Percentiles rank a stretch among this genome's conserved stretches.
phyloP scores from a whole-genome alignment of 2,329 filamentous ascomycete species.

The Fusarium chuoi region DNA sequence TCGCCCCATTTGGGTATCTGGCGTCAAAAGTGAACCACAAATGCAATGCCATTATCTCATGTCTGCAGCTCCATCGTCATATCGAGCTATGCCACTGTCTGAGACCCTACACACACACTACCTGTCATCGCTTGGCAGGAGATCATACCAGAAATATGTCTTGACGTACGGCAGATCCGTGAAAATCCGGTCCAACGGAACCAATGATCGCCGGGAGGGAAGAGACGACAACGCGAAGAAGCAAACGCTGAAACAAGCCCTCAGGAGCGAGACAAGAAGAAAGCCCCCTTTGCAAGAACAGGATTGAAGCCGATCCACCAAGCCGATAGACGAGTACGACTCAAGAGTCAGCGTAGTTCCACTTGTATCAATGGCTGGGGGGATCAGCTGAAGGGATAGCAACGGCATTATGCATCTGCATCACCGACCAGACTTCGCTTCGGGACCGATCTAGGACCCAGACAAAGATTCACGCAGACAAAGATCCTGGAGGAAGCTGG shows the following conservation, averaged over 20 bases:
- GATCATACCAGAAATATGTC: slow-evolving; percentile 5
- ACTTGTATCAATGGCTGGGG: slow-evolving; percentile 3
- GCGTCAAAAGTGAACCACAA: not conserved
- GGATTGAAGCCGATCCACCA: slow-evolving; percentile 27
- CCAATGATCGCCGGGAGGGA: slow-evolving; percentile 32
- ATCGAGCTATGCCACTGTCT: slow-evolving; percentile 3
- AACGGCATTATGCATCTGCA: slow-evolving; percentile 24
- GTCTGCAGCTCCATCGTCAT: slow-evolving; percentile 15
- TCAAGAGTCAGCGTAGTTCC: slow-evolving; percentile 19
- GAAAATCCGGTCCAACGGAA: slow-evolving; percentile 9
- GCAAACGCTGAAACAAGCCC: slow-evolving; percentile 23
- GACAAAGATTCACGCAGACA: slow-evolving; percentile 3
- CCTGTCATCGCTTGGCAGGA: slow-evolving; percentile 21
- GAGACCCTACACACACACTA: slow-evolving; percentile 14
- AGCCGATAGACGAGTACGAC: slow-evolving; percentile 27
- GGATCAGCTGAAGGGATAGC: slow-evolving; percentile 22
- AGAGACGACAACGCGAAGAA: slow-evolving; percentile 41
- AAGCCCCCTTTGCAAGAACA: slow-evolving; percentile 13
- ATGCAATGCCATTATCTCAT: not conserved
- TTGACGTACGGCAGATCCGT: not conserved
- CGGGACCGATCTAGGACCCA: not conserved
- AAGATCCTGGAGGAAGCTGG: slow-evolving; percentile 16
- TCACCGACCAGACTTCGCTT: slow-evolving; percentile 1
- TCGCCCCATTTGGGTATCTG: not conserved
- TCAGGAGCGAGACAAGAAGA: not conserved